These are phyloP conservation scores for Rugosomyces carneus DNA, from an alignment of 1,284 basidiomycete species.

Conservation along the genomic window DNA sequence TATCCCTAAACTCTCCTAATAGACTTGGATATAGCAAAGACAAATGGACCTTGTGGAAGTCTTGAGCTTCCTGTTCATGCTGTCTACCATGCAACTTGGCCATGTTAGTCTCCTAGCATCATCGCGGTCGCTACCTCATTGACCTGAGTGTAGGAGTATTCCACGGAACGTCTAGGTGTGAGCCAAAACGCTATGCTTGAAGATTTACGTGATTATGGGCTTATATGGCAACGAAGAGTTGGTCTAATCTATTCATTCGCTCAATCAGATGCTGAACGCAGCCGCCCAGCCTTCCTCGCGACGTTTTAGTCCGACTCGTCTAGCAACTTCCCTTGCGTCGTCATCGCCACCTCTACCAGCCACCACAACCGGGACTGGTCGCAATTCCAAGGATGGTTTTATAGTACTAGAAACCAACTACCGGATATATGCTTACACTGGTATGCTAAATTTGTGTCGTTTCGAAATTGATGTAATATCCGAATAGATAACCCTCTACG, in stretches of 20 bases:
- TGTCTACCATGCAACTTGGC: slow-evolving; percentile 90
- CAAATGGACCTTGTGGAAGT: slow-evolving; percentile 93
- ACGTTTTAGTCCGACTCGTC: slow-evolving; percentile 92
- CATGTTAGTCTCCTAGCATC: slow-evolving; percentile 42
- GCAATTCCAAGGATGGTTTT: slow-evolving; percentile 83
- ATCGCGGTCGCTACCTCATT: neutral
- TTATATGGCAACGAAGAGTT: slow-evolving; percentile 80
- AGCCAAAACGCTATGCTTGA: slow-evolving; percentile 85
- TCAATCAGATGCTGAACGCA: slow-evolving; percentile 10
- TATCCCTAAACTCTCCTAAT: neutral
- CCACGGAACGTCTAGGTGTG: slow-evolving; percentile 73
- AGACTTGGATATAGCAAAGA: slow-evolving; percentile 53
- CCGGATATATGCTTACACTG: slow-evolving; percentile 96
- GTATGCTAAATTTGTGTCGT: slow-evolving; percentile 34
- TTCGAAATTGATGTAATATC: slow-evolving; percentile 16
- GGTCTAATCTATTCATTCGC: slow-evolving; percentile 17
- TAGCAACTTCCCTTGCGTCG: slow-evolving; percentile 90
- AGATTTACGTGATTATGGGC: slow-evolving; percentile 92
- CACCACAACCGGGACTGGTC: slow-evolving; percentile 49
- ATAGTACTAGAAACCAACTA: slow-evolving; percentile 99
- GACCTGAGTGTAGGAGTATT: slow-evolving; percentile 71
- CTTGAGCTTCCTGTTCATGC: slow-evolving; percentile 91
- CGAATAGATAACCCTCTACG: slow-evolving; percentile 87
- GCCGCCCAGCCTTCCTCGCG: slow-evolving; percentile 54
- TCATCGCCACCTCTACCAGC: slow-evolving; percentile 69